Evolutionary conservation across 805 yeast genomes (phyloP), one percentile per base, ranked within the genome.

Genomic region (Hanseniaspora hatyaiensis): DNA sequence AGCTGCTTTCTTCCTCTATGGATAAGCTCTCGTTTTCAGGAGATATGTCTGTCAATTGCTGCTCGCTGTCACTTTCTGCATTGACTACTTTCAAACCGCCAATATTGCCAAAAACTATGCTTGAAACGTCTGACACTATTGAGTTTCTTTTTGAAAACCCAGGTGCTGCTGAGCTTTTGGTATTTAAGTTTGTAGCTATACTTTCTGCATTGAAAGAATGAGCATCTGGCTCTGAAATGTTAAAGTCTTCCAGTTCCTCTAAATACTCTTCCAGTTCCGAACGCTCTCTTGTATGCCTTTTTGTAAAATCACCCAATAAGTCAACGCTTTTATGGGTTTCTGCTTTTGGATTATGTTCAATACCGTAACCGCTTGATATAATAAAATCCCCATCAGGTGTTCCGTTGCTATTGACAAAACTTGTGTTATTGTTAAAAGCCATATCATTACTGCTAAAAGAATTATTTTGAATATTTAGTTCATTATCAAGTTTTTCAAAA

Each of bases 231-330:
- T 49, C 51, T 20, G 41, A 36, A 4, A 44, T 19, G 2, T 59
- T 53, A 44, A 52, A 62, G 9, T 51, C 49, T 18, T 62, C 66
- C 19, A 63, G 53, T 39, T 63, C 65, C 22, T 62, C 66, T 8
- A 59, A 59, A 19, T 62, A 50, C 34, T 57, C 58, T 46, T 63
- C 66, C 13, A 64, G 61, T 34, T 62, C 60, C 4, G 66, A 62
- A 32, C 55, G 51, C 43, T 61, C 60, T 26, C 63, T 54, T 37
- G 53, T 49, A 43, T 62, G 65, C 15, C 37, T 30, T 31, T 37
- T 37, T 18, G 46, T 41, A n/a, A 34, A 36, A 3, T 34, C 47
- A 28, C 18, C 28, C 19, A 42, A 11, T 5, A 34, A 23, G 5
- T n/a, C 26, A 12, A 16, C 19, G 15, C 13, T 12, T 18, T 20